Evolutionary conservation across 2,329 filamentous ascomycete genomes (phyloP).

Genomic region (Aspergillus felis): DNA sequence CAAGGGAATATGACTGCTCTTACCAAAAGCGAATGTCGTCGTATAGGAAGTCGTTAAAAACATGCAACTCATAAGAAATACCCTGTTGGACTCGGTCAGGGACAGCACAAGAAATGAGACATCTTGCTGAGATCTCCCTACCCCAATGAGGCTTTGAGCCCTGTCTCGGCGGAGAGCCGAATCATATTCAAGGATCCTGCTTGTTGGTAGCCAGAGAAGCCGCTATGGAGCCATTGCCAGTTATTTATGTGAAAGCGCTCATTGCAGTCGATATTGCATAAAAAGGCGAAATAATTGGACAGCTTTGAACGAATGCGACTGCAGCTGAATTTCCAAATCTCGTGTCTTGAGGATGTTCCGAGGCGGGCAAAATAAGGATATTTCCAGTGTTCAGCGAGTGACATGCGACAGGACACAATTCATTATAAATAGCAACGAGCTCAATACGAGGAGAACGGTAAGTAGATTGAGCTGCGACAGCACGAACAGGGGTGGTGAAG

Average conservation of each 20-base stretch:
- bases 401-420: background rate
- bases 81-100: conserved; percentile 22
- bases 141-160: conserved; percentile 32
- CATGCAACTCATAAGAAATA: conserved; percentile 31
- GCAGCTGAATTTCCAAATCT: background rate
- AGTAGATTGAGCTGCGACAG: background rate
- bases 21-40: conserved; percentile 40
- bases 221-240: conserved; percentile 8
- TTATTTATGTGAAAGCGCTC: background rate
- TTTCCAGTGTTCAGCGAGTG: background rate
- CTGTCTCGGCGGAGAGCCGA: conserved; percentile 26
- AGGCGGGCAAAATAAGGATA: background rate
- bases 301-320: background rate
- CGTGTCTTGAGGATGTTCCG: background rate
- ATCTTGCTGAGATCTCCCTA: conserved; percentile 14
- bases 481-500: background rate
- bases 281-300: background rate
- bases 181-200: conserved; percentile 22
- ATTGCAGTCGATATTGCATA: background rate
- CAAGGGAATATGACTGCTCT: conserved; percentile 3
- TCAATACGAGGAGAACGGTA: background rate
- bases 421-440: background rate
- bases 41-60: conserved; percentile 34
- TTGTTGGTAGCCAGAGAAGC: conserved; percentile 2
- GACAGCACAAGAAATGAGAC: background rate